Base-by-base conservation (phyloP, 148 eudicot species). In the Suaeda aralocaspica region DNA sequence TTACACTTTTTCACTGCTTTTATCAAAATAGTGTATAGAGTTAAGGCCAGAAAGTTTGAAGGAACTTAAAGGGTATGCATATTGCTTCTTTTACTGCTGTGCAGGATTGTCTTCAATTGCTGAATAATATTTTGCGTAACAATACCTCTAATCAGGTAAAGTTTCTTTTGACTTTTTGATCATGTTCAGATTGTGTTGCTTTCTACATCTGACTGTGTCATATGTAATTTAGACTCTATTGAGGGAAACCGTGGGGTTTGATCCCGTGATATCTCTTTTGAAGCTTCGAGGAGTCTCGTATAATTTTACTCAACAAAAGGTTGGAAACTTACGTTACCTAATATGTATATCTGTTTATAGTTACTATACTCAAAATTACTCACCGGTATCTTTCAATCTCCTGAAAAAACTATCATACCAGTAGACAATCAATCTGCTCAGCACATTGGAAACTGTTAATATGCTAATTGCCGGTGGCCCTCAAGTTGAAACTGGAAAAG, bases 251-350 rank as follows among this genome's bases (percentile, higher is more conserved):
- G 59, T 94, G 63, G 99, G 99, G 67, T 94, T 89, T 76, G 97
- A 94, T 60, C 83, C 89, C 63, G 79, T 94, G 73, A 77, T 91
- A 75, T 87, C 91, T 58, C 86, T 91, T 79, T 76, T 94, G 77
- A 87, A 80, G 89, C 89, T 94, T 44, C 80, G 96, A 65, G 99
- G 97, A 78, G 78, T 81, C 64, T 74, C 82, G 71, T 94, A 87
- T 74, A 89, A 82, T 64, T 91, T 94, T 76, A 91, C 96, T 62
- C 96, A 91, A 74, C 97, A 94, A 72, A 94, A 94, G 99, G 99
- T 94, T 87, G 82, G 75, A 80, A 75, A 65, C 50, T 51, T 30
- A 29, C 21, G 11, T 16, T 64, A 49, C 52, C 21, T 59, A 12
- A 49, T 76, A 22, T 53, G 70, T 26, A 44, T 46, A 22, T 52